phyloP scores from a whole-genome alignment of 352 stramenopile species.

The Pythium vanterpoolii region DNA sequence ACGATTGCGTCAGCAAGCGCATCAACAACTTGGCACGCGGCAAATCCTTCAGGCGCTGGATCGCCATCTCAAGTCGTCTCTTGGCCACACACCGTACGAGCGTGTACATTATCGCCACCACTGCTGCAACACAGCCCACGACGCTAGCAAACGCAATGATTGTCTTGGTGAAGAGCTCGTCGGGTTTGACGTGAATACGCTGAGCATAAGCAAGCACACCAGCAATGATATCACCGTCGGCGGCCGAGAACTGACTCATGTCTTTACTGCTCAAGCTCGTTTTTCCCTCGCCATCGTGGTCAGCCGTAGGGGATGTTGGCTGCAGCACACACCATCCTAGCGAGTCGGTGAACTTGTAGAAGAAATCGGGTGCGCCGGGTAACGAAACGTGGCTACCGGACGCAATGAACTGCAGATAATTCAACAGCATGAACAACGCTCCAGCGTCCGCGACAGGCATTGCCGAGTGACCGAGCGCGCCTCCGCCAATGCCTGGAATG shows the following conservation, averaged over 20 bases:
- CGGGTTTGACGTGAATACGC: conserved; percentile 56
- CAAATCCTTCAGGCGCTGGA: conserved; percentile 61
- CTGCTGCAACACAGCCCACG: conserved; percentile 50
- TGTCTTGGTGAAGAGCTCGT: conserved; percentile 73
- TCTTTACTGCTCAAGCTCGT: conserved; percentile 26
- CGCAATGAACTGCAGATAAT: conserved; percentile 72
- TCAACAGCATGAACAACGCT: conserved; percentile 59
- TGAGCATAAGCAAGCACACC: conserved; percentile 65
- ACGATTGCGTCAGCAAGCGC: conserved; percentile 62
- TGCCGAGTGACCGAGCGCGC: background rate
- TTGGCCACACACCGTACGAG: conserved; percentile 43
- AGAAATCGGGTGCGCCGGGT: conserved; percentile 54
- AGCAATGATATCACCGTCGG: conserved; percentile 71
- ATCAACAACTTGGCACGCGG: conserved; percentile 67
- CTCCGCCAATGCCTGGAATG: conserved; percentile 13
- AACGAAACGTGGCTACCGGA: conserved; percentile 60
- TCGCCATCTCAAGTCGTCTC: conserved; percentile 46
- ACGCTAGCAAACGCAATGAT: conserved; percentile 60
- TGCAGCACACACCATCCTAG: conserved; percentile 65
- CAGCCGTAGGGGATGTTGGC: conserved; percentile 6
- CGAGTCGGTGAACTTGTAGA: conserved; percentile 66
- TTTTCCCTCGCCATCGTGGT: conserved; percentile 5
- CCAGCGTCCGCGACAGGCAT: conserved; percentile 46
- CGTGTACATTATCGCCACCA: conserved; percentile 56
- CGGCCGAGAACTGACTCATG: conserved; percentile 43